phyloP scores from a whole-genome alignment of 2,329 filamentous ascomycete genomes.

The Colletotrichum salicis region DNA sequence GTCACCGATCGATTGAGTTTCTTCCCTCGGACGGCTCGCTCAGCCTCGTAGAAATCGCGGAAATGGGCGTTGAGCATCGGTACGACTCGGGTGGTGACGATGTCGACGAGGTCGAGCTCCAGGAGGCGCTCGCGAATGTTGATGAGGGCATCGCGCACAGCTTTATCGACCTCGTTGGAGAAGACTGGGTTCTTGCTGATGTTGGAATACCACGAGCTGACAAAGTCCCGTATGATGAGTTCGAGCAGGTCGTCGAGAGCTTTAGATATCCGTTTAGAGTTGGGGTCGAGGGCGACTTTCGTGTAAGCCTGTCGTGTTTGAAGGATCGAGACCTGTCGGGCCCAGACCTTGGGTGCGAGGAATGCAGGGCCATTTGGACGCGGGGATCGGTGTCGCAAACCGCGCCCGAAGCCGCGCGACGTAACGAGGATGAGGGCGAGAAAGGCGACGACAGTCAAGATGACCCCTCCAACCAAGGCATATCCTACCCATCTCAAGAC shows the following conservation, averaged over 20 bases:
- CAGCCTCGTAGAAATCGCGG: constrained; percentile 89
- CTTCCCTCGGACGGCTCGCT: constrained; percentile 85
- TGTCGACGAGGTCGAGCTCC: constrained; percentile 83
- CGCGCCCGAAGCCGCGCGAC: constrained; percentile 61
- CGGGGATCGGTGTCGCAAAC: constrained; percentile 51
- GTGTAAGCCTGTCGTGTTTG: constrained; percentile 74
- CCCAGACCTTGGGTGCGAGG: constrained; percentile 72
- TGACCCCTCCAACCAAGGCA: constrained; percentile 78
- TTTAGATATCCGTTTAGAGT: constrained; percentile 80
- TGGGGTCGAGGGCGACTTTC: constrained; percentile 76
- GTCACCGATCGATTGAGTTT: constrained; percentile 91
- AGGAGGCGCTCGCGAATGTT: constrained; percentile 78
- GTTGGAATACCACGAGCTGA: constrained; percentile 86
- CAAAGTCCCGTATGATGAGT: constrained; percentile 83
- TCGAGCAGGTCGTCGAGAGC: constrained; percentile 83
- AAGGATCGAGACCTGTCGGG: constrained; percentile 74
- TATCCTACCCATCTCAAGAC: constrained; percentile 85
- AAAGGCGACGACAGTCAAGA: constrained; percentile 65
- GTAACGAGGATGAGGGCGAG: constrained; percentile 71
- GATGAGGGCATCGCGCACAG: constrained; percentile 77
- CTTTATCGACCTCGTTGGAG: constrained; percentile 84
- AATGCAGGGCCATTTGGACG: constrained; percentile 66
- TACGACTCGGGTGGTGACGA: constrained; percentile 83
- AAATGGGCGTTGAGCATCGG: constrained; percentile 91
- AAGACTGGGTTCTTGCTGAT: constrained; percentile 87